Percentiles rank a stretch among this genome's conserved stretches.
Evolutionary conservation across 2,329 filamentous ascomycete species (phyloP).

Genomic region (Bipolaris sorokiniana): DNA sequence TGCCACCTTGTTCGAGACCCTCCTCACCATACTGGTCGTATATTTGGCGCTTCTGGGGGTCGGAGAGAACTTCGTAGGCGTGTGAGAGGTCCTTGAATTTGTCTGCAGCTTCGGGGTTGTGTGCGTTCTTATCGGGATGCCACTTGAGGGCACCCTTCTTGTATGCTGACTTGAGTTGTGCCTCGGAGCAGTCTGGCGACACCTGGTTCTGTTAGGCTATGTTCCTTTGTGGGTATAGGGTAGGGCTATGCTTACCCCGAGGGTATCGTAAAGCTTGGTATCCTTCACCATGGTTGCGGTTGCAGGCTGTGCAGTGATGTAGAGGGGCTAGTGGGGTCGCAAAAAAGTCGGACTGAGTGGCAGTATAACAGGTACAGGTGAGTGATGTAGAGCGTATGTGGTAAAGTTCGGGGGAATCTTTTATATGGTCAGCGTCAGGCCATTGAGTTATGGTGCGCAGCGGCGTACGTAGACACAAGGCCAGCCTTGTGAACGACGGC

Average conservation of each 20-base stretch:
- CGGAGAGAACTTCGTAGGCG: conserved; percentile 93
- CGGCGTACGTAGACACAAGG: conserved; percentile 14
- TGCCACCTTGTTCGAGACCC: conserved; percentile 82
- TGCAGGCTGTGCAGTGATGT: conserved; percentile 16
- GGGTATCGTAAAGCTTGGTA: conserved; percentile 77
- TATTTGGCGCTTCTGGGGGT: conserved; percentile 85
- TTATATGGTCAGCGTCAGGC: conserved; percentile 27
- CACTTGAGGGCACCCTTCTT: conserved; percentile 82
- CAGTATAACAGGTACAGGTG: conserved; percentile 13
- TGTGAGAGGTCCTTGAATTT: conserved; percentile 99
- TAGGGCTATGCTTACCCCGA: conserved; percentile 67
- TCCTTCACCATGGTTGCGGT: conserved; percentile 74
- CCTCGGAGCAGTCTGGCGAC: conserved; percentile 76
- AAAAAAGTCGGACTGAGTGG: conserved; percentile 27
- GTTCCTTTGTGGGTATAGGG: not conserved
- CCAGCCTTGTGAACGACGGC: conserved; percentile 27
- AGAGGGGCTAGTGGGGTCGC: conserved; percentile 36
- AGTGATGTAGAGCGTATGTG: conserved; percentile 12
- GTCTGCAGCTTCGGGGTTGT: conserved; percentile 90
- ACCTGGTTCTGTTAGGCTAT: conserved; percentile 62
- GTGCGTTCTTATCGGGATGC: conserved; percentile 93
- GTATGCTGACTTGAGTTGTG: conserved; percentile 90
- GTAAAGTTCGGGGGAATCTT: conserved; percentile 5
- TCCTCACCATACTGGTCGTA: conserved; percentile 99
- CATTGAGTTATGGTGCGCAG: conserved; percentile 18